These are phyloP conservation scores for Parachlorella kessleri DNA, from an alignment of 139 green algal genomes.

Conservation along the genomic window DNA sequence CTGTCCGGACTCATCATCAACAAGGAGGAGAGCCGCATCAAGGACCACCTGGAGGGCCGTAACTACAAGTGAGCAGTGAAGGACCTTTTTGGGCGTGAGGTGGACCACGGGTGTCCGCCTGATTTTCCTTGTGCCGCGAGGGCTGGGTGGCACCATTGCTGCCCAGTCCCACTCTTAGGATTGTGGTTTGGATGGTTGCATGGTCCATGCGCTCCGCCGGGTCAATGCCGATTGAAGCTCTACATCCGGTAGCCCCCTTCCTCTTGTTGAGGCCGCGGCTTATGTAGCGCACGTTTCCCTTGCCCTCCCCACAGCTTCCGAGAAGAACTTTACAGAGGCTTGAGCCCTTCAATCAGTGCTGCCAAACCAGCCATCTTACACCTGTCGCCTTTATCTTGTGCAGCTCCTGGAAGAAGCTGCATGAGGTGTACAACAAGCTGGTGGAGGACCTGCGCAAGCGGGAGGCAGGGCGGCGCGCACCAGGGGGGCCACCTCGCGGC, in stretches of 20 bases:
- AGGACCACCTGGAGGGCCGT: slow-evolving; percentile 51
- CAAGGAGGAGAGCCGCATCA: slow-evolving; percentile 48
- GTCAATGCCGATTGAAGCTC: not conserved
- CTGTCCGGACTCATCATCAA: slow-evolving; percentile 58
- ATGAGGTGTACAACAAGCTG: slow-evolving; percentile 34
- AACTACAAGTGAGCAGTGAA: slow-evolving; percentile 56
- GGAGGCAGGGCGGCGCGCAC: not conserved
- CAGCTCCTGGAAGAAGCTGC: slow-evolving; percentile 44
- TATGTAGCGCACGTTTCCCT: no score
- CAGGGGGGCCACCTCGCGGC: not conserved
- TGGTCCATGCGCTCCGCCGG: not conserved
- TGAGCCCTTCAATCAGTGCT: no score
- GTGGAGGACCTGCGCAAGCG: slow-evolving; percentile 15
- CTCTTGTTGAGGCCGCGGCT: no score
- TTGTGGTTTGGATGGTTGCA: not conserved
- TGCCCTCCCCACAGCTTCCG: no score
- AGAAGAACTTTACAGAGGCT: no score
- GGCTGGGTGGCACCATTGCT: not conserved
- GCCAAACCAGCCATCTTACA: no score
- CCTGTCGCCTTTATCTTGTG: no score
- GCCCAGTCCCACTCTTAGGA: no score
- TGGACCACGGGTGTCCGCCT: not conserved
- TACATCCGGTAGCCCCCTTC: no score
- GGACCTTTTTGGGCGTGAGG: not conserved
- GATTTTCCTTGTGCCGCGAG: no score